Evolutionary conservation across 441 rosid species (phyloP).

Genomic region (Flueggea neowawraea): DNA sequence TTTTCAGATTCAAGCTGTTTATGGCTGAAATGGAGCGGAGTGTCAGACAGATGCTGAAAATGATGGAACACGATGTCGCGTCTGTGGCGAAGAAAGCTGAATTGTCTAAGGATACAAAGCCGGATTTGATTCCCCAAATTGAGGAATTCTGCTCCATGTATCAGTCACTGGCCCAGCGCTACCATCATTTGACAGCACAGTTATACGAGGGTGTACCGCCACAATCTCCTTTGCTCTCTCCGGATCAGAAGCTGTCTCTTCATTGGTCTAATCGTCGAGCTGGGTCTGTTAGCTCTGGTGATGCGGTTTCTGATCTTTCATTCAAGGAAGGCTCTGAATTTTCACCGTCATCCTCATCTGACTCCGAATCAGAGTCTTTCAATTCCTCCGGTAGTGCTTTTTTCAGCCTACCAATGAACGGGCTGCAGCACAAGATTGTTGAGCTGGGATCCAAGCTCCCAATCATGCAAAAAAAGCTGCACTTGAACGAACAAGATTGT

Average conservation of each 20-base stretch:
- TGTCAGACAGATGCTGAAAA: slow-evolving; percentile 30
- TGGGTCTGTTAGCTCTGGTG: no score
- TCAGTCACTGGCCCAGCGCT: neutral
- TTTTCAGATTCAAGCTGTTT: neutral
- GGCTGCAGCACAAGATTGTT: no score
- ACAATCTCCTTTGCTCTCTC: slow-evolving; percentile 37
- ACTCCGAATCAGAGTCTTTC: slow-evolving; percentile 66
- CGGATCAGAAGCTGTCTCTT: slow-evolving; percentile 25
- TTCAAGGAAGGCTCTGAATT: slow-evolving; percentile 51
- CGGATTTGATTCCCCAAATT: slow-evolving; percentile 31
- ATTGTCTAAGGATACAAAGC: slow-evolving; percentile 21
- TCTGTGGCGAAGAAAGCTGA: slow-evolving; percentile 27
- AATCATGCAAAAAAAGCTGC: slow-evolving; percentile 17
- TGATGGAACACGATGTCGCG: slow-evolving; percentile 12
- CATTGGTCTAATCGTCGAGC: slow-evolving; percentile 14
- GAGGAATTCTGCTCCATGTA: slow-evolving; percentile 36
- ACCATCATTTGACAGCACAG: no score
- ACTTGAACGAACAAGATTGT: slow-evolving; percentile 14
- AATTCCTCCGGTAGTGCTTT: slow-evolving; percentile 38
- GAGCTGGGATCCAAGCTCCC: no score
- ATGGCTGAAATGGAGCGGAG: slow-evolving; percentile 32
- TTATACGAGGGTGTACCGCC: neutral
- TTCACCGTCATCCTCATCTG: slow-evolving; percentile 46
- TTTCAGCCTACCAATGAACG: slow-evolving; percentile 21
- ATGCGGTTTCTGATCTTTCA: slow-evolving; percentile 41